Conservation (phyloP, 441 rosid genomes). For the Aquilaria agallochum region DNA sequence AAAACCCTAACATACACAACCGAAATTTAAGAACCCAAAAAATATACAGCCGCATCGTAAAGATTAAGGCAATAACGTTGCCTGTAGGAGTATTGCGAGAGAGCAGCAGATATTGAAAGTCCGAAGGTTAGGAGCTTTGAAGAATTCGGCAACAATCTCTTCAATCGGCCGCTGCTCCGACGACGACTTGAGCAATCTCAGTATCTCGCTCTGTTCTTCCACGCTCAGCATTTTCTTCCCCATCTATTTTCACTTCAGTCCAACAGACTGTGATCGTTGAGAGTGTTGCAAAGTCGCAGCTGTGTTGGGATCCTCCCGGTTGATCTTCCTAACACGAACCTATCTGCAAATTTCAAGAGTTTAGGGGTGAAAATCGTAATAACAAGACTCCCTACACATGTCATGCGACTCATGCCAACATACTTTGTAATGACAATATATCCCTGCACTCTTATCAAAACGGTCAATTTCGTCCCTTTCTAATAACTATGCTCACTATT, state of each 20-base stretch:
- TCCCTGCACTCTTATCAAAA: too few relatives aligned
- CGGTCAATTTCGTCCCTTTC: too few relatives aligned
- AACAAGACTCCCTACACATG: too few relatives aligned
- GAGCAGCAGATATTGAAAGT: constrained; percentile 51
- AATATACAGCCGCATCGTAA: not conserved
- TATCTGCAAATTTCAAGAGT: too few relatives aligned
- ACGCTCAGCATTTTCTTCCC: constrained; percentile 16
- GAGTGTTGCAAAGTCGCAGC: too few relatives aligned
- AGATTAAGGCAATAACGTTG: constrained; percentile 6
- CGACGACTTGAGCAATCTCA: constrained; percentile 46
- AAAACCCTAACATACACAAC: constrained; percentile 2
- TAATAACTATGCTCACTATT: too few relatives aligned
- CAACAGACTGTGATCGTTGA: too few relatives aligned
- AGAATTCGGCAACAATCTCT: constrained; percentile 54
- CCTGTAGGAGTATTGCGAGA: constrained; percentile 63
- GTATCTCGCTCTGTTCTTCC: constrained; percentile 14
- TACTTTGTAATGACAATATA: too few relatives aligned
- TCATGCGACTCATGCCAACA: too few relatives aligned
- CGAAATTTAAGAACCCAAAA: not conserved
- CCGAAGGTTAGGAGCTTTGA: constrained; percentile 49
- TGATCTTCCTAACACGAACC: too few relatives aligned
- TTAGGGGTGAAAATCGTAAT: too few relatives aligned
- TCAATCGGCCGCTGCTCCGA: constrained; percentile 56
- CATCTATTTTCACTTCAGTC: not conserved
- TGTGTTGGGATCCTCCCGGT: too few relatives aligned